A percentile compares a stretch with the other conserved stretches of the same genome.
phyloP scores from a whole-genome alignment of 2,329 filamentous ascomycete species.

The Aspergillus brasiliensis region DNA sequence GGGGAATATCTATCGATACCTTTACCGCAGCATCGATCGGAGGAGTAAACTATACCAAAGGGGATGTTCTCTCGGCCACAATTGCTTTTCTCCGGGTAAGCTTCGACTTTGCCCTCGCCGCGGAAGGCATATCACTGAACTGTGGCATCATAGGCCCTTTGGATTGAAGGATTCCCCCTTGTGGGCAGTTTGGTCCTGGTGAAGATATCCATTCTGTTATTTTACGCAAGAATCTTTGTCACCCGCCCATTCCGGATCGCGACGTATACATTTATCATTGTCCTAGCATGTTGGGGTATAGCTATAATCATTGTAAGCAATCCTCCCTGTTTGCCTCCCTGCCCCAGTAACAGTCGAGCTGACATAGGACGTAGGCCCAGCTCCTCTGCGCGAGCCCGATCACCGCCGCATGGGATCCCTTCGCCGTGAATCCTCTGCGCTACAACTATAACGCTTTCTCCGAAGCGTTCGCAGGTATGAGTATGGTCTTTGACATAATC shows the following conservation, averaged over 20 bases:
- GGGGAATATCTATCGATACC: slow-evolving; percentile 1
- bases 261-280: background rate
- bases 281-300: background rate
- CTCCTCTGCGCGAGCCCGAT: background rate
- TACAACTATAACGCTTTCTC: slow-evolving; percentile 1
- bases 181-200: slow-evolving; percentile 1
- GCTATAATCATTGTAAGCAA: background rate
- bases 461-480: slow-evolving; percentile 1
- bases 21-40: background rate
- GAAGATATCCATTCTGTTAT: background rate
- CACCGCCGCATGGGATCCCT: background rate
- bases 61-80: background rate
- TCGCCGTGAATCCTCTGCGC: background rate
- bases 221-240: slow-evolving; percentile 1
- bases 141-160: background rate
- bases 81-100: background rate
- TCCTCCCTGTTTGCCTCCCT: background rate
- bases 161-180: slow-evolving; percentile 4
- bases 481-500: slow-evolving; percentile 4
- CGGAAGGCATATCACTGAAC: too few relatives aligned
- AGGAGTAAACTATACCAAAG: background rate
- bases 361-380: background rate
- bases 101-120: background rate
- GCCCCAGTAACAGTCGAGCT: background rate
- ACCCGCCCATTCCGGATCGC: background rate